A percentile compares a stretch with the other conserved stretches of the same genome.
phyloP scores from a whole-genome alignment of 129 eudicot species.

The Mikania micrantha region DNA sequence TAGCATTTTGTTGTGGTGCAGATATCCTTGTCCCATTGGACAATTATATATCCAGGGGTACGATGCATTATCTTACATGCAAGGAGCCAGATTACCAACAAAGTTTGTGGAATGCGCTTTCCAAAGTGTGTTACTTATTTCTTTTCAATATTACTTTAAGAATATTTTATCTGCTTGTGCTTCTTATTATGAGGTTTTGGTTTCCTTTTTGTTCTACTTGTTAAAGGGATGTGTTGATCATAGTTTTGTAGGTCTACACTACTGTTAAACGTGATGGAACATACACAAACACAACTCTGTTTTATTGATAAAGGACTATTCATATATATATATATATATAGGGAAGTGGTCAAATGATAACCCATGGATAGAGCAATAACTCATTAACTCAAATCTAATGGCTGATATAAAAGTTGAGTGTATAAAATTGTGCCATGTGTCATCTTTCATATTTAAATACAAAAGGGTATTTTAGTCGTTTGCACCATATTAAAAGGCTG shows the following conservation, averaged over 20 bases:
- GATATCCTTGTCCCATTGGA: constrained; percentile 92
- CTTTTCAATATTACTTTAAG: not conserved
- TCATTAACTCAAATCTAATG: too few species aligned
- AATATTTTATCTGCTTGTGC: not conserved
- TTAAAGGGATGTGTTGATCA: not conserved
- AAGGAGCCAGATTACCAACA: constrained; percentile 97
- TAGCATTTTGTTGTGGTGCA: constrained; percentile 20
- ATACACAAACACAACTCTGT: not conserved
- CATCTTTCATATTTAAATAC: too few species aligned
- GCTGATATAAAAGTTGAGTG: too few species aligned
- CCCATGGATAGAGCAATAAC: too few species aligned
- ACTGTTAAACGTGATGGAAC: not conserved
- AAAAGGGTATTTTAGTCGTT: too few species aligned
- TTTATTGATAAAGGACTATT: not conserved
- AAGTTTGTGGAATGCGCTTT: constrained; percentile 87
- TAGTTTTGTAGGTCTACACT: not conserved
- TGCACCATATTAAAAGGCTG: too few species aligned
- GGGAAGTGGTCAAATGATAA: too few species aligned
- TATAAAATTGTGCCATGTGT: too few species aligned
- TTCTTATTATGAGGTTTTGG: not conserved
- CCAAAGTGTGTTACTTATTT: constrained; percentile 46
- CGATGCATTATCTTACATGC: constrained; percentile 70
- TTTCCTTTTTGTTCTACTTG: not conserved
- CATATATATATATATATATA: too few species aligned
- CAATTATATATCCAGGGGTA: constrained; percentile 83